Evolutionary conservation across 345 rosid genomes (phyloP).

Genomic region (Moricandia arvensis): DNA sequence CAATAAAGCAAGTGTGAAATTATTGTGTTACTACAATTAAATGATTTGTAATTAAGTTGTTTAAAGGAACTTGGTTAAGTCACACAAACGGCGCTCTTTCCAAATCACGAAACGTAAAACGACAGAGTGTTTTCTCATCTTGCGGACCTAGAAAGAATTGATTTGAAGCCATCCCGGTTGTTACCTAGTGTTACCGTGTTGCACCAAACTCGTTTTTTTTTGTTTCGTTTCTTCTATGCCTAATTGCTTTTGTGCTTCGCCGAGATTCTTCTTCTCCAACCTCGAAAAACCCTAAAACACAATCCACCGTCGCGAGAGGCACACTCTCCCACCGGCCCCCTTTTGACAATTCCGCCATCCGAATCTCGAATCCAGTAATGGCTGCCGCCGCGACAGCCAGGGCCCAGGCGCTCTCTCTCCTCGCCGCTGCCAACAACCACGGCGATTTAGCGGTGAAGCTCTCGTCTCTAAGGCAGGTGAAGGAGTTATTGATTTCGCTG

Average conservation of each 20-base stretch:
- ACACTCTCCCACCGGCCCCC: too few species aligned
- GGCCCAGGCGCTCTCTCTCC: conserved; percentile 76
- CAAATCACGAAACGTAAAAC: not conserved
- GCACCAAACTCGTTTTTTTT: not conserved
- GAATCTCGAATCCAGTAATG: conserved; percentile 34
- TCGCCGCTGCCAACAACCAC: conserved; percentile 75
- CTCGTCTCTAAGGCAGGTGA: conserved; percentile 82
- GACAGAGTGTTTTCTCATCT: conserved; percentile 8
- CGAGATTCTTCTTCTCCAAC: conserved; percentile 22
- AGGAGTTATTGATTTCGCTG: conserved; percentile 59
- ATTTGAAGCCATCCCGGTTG: not conserved
- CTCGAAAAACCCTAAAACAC: conserved; percentile 30
- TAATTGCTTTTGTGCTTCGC: conserved; percentile 9
- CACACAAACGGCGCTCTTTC: conserved; percentile 3
- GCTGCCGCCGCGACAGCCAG: conserved; percentile 49
- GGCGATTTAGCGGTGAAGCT: conserved; percentile 86
- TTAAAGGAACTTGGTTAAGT: not conserved
- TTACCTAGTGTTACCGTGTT: not conserved
- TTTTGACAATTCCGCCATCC: not conserved
- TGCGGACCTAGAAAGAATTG: conserved; percentile 3
- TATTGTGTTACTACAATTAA: not conserved
- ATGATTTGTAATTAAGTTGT: not conserved
- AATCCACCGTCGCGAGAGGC: not conserved
- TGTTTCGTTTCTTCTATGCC: not conserved
- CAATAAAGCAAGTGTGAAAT: too few species aligned